A percentile compares a stretch with the other conserved stretches of the same genome.
phyloP scores from a whole-genome alignment of 176 grass and related monocot species.

The Otatea glauca region DNA sequence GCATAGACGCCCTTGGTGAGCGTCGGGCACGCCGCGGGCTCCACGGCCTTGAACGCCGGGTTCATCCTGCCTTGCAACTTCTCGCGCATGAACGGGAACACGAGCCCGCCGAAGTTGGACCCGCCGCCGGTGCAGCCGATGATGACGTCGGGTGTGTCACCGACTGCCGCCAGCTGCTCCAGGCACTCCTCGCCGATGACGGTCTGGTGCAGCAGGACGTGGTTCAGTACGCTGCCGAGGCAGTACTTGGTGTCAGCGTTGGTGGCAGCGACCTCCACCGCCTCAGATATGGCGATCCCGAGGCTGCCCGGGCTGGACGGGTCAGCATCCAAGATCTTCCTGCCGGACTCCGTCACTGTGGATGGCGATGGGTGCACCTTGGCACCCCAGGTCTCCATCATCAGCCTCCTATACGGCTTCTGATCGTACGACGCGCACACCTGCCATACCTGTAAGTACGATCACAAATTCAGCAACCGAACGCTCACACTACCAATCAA shows the following conservation, averaged over 20 bases:
- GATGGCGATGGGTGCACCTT: constrained; percentile 90
- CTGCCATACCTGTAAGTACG: constrained; percentile 70
- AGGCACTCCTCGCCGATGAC: constrained; percentile 94
- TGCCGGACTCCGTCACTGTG: constrained; percentile 58
- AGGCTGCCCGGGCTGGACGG: constrained; percentile 84
- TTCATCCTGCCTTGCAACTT: constrained; percentile 72
- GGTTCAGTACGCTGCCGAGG: constrained; percentile 92
- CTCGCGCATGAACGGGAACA: constrained; percentile 89
- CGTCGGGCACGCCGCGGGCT: constrained; percentile 76
- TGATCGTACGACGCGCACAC: constrained; percentile 95
- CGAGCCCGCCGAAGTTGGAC: constrained; percentile 84
- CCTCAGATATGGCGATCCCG: constrained; percentile 94
- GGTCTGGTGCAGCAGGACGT: constrained; percentile 93
- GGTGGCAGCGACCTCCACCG: constrained; percentile 80
- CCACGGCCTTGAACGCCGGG: constrained; percentile 21
- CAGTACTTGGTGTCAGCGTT: constrained; percentile 87
- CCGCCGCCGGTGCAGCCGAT: constrained; percentile 94
- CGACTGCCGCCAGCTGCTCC: constrained; percentile 70
- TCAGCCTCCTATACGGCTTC: constrained; percentile 86
- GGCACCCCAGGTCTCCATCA: constrained; percentile 99
- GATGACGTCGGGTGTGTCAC: constrained; percentile 69
- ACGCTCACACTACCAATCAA: neutral
- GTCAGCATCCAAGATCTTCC: constrained; percentile 57
- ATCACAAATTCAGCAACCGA: neutral
- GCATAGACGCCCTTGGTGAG: constrained; percentile 89